Base-by-base conservation (phyloP, 2,329 filamentous ascomycete species). In the Gyromitra esculenta region DNA sequence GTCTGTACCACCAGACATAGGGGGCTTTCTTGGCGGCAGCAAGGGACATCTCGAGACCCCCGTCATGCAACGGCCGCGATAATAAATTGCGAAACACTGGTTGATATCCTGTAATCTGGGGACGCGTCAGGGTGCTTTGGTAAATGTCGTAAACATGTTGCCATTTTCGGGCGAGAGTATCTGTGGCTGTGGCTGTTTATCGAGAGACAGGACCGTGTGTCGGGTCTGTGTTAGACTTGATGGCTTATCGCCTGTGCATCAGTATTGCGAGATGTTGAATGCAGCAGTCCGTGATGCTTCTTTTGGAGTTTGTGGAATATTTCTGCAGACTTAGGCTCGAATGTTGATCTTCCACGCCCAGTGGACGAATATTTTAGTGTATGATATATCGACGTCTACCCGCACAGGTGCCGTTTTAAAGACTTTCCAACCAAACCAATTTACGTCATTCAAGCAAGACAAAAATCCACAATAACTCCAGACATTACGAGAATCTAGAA, bases 61-160 rank as follows among this genome's bases (percentile, higher is more conserved):
- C 52, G 39, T 25, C 21, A 25, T 13, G 52, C 57, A 63, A 63
- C 57, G 43, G 56, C 43, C 18, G 48, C 48, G 35, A 43, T 25
- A 65, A 60, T 66, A 73, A 72, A 73, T 73, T 73, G 62, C 70
- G 70, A 73, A 73, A 73, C 70, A 69, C 66, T 25, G 60, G 15
- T 35, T 59, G 60, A n/a, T 31, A 48, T 73, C 70, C 70, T 73
- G 60, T 59, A 73, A 73, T 73, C 62, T 73, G n/a, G 21, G 31
- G 48, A 66, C 21, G 41, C 50, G 70, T 39, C 39, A 50, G 65
- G 35, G 39, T 62, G 57, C 25, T 37, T 43, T 52, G n/a, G 57
- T 71, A 62, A 71, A 64, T 57, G 13, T 25, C n/a, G 57, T 43
- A 60, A 60, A 60, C 50, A 65, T 57, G 25, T n/a, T 73, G 50